phyloP scores from a whole-genome alignment of 495 filamentous ascomycete genomes.

The Amphirosellinia nigrospora region DNA sequence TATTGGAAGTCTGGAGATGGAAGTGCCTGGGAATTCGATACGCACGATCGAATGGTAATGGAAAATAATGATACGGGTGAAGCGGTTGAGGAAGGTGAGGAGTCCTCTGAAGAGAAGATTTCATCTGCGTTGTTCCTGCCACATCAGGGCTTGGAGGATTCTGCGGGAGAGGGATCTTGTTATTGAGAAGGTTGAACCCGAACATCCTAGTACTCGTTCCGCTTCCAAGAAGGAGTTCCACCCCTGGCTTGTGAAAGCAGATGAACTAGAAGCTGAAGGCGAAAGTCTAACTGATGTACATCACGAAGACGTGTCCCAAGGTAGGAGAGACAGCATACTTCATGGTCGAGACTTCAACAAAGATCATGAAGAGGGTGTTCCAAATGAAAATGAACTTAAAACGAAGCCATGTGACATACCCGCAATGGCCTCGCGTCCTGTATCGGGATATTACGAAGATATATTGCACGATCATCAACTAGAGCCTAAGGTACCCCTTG shows the following conservation, averaged over 20 bases:
- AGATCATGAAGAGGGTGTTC: constrained; percentile 46
- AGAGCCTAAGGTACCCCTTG: constrained; percentile 67
- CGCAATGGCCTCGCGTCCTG: constrained; percentile 42
- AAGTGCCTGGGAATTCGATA: background rate
- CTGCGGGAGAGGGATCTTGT: constrained; percentile 40
- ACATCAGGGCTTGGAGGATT: constrained; percentile 70
- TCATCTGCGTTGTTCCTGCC: constrained; percentile 93
- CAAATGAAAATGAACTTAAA: constrained; percentile 43
- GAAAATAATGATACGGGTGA: constrained; percentile 46
- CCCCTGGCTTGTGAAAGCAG: constrained; percentile 58
- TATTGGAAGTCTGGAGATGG: constrained; percentile 13
- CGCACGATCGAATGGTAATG: background rate
- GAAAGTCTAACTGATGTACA: constrained; percentile 39
- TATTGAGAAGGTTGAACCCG: constrained; percentile 38
- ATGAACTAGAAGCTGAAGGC: constrained; percentile 51
- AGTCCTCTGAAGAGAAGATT: constrained; percentile 91
- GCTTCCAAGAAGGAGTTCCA: constrained; percentile 45
- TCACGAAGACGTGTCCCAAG: constrained; percentile 36
- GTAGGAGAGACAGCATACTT: constrained; percentile 38
- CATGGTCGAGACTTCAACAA: constrained; percentile 38
- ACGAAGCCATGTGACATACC: constrained; percentile 42
- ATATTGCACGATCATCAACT: constrained; percentile 54
- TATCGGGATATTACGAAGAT: constrained; percentile 51
- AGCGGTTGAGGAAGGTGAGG: constrained; percentile 72
- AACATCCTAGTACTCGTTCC: constrained; percentile 35